phyloP scores from a whole-genome alignment of 805 yeast species.

The Millerago galiae region DNA sequence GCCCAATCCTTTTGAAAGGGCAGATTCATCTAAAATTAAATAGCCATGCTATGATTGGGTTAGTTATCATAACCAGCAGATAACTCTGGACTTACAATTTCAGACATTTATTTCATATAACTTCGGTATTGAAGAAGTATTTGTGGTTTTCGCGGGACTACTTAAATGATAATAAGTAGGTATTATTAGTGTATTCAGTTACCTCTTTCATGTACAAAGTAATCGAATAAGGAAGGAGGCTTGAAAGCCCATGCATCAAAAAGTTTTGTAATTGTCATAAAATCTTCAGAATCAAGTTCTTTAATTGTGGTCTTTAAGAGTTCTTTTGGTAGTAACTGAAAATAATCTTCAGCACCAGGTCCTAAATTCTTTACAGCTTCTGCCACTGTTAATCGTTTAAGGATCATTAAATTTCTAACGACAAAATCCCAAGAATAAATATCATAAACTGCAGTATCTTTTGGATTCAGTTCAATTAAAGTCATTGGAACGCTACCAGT shows the following conservation, averaged over 20 bases:
- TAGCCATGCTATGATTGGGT: slow-evolving; percentile 13
- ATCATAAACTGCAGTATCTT: slow-evolving; percentile 32
- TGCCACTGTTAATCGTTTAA: slow-evolving; percentile 36
- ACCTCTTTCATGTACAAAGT: slow-evolving; percentile 23
- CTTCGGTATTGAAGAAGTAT: neutral
- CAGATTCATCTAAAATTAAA: slow-evolving; percentile 61
- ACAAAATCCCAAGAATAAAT: slow-evolving; percentile 63
- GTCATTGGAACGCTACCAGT: slow-evolving; percentile 26
- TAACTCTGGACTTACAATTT: neutral
- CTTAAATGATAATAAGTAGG: too few species aligned
- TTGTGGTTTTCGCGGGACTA: neutral
- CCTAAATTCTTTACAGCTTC: slow-evolving; percentile 55
- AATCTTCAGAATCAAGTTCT: slow-evolving; percentile 50
- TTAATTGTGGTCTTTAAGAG: slow-evolving; percentile 39
- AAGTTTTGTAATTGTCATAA: slow-evolving; percentile 39
- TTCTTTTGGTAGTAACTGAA: slow-evolving; percentile 29
- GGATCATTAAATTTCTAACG: slow-evolving; percentile 50
- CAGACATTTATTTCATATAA: neutral
- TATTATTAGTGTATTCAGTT: neutral
- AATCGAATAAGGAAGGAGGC: slow-evolving; percentile 41
- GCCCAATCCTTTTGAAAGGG: slow-evolving; percentile 63
- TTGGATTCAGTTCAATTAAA: slow-evolving; percentile 52
- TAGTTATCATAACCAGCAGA: neutral
- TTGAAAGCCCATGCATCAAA: slow-evolving; percentile 83
- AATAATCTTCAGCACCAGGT: slow-evolving; percentile 70